Base-by-base conservation (phyloP, 257 asterid species). In the Cordia subcordata region DNA sequence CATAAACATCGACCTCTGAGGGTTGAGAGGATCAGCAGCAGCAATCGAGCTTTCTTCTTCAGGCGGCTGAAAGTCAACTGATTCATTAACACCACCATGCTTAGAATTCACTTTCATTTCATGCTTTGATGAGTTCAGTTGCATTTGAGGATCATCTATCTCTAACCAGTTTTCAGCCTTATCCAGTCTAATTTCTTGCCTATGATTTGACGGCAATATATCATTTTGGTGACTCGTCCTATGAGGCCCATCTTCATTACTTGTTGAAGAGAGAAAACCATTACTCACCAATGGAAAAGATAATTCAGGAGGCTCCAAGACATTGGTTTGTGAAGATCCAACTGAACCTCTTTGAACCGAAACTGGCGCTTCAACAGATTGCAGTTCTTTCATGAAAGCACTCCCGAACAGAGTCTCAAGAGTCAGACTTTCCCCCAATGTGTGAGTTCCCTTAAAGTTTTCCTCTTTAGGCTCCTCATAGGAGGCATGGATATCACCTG, bases 331-430 rank as follows among this genome's bases (percentile, higher is more conserved):
- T 54, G 73, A 57, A 73, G 83, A 74, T 10, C 76, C 86, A 51
- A 47, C 66, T 32, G 83, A 68, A 59, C 81, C 87, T 65, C 87
- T 78, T 62, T 85, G 86, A 64, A 78, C 78, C 55, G 97, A 90
- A 67, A 90, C 87, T 27, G 97, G 96, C 55, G 94, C 96, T 49
- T 81, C 81, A 60, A 78, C 86, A 37, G 96, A 87, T 72, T 87
- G 81, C 11, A 90, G 82, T 76, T 87, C 96, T 56, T 71, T 68
- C 96, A 90, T 90, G 66, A 90, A 90, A 78, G 94, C 93, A 83
- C 83, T 67, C 66, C 96, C 96, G 74, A 90, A 90, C 49, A 89
- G 95, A 33, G 94, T 72, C 78, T 89, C 96, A 15, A 89, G 88
- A 23, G 96, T 84, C 49, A 83, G 81, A 4, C 69, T 11, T 49